phyloP scores from a whole-genome alignment of 148 eudicot genomes.

The Diospyros kaki region DNA sequence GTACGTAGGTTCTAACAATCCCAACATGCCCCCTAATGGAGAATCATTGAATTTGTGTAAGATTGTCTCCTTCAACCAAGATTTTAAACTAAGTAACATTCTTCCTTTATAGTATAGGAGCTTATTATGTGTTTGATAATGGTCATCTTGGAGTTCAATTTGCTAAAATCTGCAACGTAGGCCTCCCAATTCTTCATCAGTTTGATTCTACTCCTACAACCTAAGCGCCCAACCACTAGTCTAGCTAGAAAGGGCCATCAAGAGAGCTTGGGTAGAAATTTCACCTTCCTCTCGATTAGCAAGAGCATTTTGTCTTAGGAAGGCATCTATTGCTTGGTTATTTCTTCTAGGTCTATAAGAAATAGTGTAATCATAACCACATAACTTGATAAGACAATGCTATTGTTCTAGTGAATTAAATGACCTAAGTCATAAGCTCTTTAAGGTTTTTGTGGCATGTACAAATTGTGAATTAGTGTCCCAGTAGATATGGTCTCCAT shows the following conservation, averaged over 20 bases:
- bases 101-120: too few species aligned
- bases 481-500: not conserved
- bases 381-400: not conserved
- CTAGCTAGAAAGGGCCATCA: too few species aligned
- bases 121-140: too few species aligned
- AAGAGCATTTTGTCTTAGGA: not conserved
- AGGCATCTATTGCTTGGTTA: not conserved
- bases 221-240: too few species aligned
- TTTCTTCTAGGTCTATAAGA: not conserved
- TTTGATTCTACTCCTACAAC: too few species aligned
- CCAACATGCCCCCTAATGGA: not conserved
- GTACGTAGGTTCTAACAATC: not conserved
- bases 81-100: too few species aligned
- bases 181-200: too few species aligned
- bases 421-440: not conserved
- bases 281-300: too few species aligned
- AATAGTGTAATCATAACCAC: not conserved
- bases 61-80: not conserved
- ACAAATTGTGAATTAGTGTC: not conserved
- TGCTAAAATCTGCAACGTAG: too few species aligned
- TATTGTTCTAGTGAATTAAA: not conserved
- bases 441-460: not conserved
- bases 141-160: too few species aligned
- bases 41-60: not conserved
- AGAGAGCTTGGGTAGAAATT: too few species aligned